phyloP scores from a whole-genome alignment of 805 yeast genomes.

The Nakazawaea peltata region DNA sequence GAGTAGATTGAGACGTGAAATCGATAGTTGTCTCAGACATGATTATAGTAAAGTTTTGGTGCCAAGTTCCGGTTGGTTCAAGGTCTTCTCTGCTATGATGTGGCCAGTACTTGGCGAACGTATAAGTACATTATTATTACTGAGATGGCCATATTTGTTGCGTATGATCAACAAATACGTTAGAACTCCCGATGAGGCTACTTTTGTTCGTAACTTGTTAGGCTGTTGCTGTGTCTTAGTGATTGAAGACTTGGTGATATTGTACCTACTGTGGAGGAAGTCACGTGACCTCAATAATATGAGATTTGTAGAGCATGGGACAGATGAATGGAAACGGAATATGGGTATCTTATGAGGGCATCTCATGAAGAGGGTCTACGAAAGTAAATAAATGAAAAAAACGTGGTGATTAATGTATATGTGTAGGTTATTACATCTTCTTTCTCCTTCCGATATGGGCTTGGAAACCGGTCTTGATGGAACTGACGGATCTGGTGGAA shows the following conservation, averaged over 20 bases:
- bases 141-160: conserved; percentile 16
- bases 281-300: conserved; percentile 19
- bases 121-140: conserved; percentile 15
- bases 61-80: conserved; percentile 11
- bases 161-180: conserved; percentile 14
- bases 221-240: conserved; percentile 24
- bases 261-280: conserved; percentile 24
- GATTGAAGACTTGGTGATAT: conserved; percentile 22
- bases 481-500: conserved; percentile 90
- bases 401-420: no score
- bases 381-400: no score
- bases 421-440: conserved; percentile 28
- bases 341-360: neutral
- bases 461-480: conserved; percentile 99
- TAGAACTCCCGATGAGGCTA: conserved; percentile 29
- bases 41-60: conserved; percentile 22
- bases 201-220: conserved; percentile 24
- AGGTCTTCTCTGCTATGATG: conserved; percentile 18
- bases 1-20: conserved; percentile 20
- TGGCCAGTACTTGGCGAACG: conserved; percentile 27
- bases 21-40: conserved; percentile 15
- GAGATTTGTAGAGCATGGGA: conserved; percentile 6
- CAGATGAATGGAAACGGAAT: conserved; percentile 10
- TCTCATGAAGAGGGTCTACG: no score
- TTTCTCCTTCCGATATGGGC: conserved; percentile 92